Conservation (phyloP, 164 flowering plant genomes). For the Cinnamomum micranthum region DNA sequence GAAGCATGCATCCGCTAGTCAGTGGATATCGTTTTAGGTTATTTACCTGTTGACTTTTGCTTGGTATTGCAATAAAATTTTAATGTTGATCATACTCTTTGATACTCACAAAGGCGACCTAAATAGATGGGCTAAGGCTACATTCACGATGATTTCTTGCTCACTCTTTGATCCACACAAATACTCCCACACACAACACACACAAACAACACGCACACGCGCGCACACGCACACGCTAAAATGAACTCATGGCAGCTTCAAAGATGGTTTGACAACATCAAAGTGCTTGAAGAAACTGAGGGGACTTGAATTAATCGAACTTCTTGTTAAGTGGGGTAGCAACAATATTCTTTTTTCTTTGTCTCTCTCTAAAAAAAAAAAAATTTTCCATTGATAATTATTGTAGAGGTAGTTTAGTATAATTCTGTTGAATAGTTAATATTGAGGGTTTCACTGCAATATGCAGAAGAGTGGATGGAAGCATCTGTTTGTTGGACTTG, state of each 20-base stretch:
- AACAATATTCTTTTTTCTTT: neutral
- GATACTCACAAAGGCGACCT: neutral
- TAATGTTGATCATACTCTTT: too few relatives aligned
- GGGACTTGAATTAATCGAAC: too few relatives aligned
- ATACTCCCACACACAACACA: neutral
- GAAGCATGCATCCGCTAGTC: too few relatives aligned
- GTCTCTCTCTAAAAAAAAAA: neutral
- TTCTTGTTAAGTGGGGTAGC: neutral
- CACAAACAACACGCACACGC: too few relatives aligned
- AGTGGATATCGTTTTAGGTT: too few relatives aligned
- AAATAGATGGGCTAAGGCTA: neutral
- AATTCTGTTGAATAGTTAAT: neutral
- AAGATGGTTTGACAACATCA: too few relatives aligned
- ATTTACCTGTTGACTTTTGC: too few relatives aligned
- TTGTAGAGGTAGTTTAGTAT: neutral
- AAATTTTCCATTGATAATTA: slow-evolving; percentile 1
- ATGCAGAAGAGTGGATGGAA: slow-evolving; percentile 58
- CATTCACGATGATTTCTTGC: neutral
- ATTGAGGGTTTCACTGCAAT: slow-evolving; percentile 10
- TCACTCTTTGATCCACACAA: neutral
- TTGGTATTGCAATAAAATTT: too few relatives aligned
- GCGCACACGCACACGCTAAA: too few relatives aligned
- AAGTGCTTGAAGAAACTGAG: too few relatives aligned
- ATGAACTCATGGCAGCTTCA: too few relatives aligned
- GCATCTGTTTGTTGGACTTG: slow-evolving; percentile 87